Evolutionary conservation across 352 stramenopile genomes (phyloP).

Genomic region (Phytophthora colocasiae): DNA sequence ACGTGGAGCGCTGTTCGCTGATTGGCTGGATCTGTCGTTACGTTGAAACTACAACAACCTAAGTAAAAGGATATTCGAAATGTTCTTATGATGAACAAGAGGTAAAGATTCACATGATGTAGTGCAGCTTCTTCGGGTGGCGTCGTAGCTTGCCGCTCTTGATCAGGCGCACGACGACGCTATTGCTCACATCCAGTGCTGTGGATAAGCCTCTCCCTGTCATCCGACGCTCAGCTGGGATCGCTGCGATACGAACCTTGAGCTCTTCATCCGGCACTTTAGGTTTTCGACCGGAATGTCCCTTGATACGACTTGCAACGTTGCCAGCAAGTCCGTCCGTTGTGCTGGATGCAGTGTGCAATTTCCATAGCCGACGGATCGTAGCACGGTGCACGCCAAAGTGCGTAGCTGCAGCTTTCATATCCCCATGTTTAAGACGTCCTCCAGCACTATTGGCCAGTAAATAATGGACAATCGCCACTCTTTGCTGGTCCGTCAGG

Average conservation of each 20-base stretch:
- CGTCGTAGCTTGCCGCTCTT: constrained; percentile 42
- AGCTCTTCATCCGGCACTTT: constrained; percentile 46
- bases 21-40: constrained; percentile 17
- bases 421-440: constrained; percentile 44
- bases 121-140: constrained; percentile 49
- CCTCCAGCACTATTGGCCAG: constrained; percentile 44
- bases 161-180: constrained; percentile 43
- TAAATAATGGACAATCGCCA: constrained; percentile 44
- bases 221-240: constrained; percentile 40
- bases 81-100: neutral
- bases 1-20: constrained; percentile 18
- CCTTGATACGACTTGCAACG: constrained; percentile 44
- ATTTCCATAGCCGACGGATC: constrained; percentile 42
- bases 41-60: constrained; percentile 1
- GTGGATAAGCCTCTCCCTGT: constrained; percentile 39
- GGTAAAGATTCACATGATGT: constrained; percentile 36
- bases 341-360: constrained; percentile 28
- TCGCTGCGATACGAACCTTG: constrained; percentile 37
- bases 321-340: constrained; percentile 31
- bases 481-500: constrained; percentile 38
- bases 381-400: constrained; percentile 45
- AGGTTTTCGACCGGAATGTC: constrained; percentile 40
- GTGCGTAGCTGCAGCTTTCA: constrained; percentile 40
- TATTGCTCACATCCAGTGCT: constrained; percentile 43
- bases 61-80: neutral